Conservation (phyloP, 352 stramenopile species). For the Blastocystis hominis region DNA sequence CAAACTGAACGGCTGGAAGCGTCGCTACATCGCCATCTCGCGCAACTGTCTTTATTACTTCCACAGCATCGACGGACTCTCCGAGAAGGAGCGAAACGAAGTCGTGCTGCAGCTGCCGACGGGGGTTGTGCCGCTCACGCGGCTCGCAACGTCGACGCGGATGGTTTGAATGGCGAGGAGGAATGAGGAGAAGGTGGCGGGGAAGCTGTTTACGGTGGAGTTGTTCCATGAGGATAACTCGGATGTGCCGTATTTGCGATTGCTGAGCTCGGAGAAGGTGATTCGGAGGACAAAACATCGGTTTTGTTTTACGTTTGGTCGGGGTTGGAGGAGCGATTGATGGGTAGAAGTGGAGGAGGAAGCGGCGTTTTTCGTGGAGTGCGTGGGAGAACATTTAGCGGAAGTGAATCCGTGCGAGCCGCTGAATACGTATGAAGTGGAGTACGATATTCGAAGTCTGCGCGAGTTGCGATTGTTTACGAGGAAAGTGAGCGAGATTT, state of each 20-base stretch:
- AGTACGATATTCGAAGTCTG: neutral
- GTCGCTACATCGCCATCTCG: conserved; percentile 10
- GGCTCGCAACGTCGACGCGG: neutral
- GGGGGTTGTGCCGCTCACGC: neutral
- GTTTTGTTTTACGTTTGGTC: conserved; percentile 18
- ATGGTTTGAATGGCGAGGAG: neutral
- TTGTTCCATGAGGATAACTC: neutral
- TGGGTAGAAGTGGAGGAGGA: conserved; percentile 4
- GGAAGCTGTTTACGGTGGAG: neutral
- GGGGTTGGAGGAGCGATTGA: neutral
- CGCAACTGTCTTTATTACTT: conserved; percentile 52
- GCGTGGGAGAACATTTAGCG: neutral
- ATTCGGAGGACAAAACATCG: neutral
- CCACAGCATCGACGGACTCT: neutral
- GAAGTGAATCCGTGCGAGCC: neutral
- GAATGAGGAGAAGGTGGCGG: neutral
- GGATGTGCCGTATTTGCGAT: neutral
- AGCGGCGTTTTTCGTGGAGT: neutral
- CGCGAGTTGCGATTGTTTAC: neutral
- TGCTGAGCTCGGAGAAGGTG: neutral
- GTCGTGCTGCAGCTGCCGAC: neutral
- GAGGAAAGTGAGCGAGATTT: neutral
- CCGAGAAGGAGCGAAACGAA: neutral
- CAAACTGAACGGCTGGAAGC: conserved; percentile 33
- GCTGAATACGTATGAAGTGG: neutral